Percentiles rank a stretch among this genome's conserved stretches.
These are phyloP conservation scores for Colletotrichum echinochloae DNA, from an alignment of 2,329 filamentous ascomycete genomes.

Conservation along the genomic window DNA sequence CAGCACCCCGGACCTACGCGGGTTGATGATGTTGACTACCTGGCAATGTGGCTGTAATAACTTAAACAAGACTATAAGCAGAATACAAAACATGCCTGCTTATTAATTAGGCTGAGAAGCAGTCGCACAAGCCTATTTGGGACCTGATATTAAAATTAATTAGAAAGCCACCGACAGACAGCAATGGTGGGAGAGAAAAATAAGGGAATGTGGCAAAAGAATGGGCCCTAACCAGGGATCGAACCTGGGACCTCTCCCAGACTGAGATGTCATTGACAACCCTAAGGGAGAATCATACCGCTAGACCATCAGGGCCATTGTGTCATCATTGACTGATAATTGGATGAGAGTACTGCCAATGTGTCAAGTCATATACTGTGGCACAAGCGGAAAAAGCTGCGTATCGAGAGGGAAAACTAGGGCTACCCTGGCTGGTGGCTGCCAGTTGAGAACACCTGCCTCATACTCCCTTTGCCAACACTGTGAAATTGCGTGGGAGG, in stretches of 20 bases:
- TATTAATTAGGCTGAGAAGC: background rate
- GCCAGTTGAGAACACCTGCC: too few species aligned
- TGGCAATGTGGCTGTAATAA: too few species aligned
- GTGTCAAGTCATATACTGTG: background rate
- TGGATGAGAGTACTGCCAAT: background rate
- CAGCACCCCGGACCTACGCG: too few species aligned
- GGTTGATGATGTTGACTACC: too few species aligned
- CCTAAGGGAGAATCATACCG: slow-evolving; percentile 32
- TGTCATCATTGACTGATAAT: background rate
- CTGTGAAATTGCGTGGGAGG: background rate
- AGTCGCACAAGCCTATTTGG: background rate
- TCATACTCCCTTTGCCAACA: too few species aligned
- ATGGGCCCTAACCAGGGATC: slow-evolving; percentile 29
- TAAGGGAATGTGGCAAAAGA: slow-evolving; percentile 2
- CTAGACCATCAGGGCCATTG: slow-evolving; percentile 25
- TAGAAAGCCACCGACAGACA: background rate
- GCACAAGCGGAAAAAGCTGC: too few species aligned
- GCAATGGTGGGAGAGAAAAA: background rate
- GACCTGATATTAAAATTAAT: background rate
- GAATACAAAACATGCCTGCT: background rate
- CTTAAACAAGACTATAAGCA: background rate
- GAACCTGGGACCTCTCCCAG: slow-evolving; percentile 28
- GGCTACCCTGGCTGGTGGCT: too few species aligned
- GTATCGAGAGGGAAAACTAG: too few species aligned
- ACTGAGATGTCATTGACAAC: background rate